Evolutionary conservation across 495 filamentous ascomycete genomes (phyloP).

Genomic region (Echria macrotheca): DNA sequence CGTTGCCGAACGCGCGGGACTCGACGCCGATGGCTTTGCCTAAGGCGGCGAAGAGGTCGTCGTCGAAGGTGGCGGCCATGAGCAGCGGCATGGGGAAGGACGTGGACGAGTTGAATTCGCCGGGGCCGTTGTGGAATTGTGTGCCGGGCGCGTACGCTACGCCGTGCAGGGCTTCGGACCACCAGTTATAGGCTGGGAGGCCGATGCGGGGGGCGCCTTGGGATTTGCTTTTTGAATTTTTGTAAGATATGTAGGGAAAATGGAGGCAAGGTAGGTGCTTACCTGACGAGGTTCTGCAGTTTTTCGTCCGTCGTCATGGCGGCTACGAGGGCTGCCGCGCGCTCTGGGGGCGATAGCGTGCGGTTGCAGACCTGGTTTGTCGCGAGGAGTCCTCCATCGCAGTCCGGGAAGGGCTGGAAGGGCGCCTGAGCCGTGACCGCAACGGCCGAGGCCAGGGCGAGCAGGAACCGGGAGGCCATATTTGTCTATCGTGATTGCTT

Average conservation of each 20-base stretch:
- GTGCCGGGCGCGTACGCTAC: constrained; percentile 37
- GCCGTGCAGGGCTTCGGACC: constrained; percentile 48
- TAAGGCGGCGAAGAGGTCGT: constrained; percentile 36
- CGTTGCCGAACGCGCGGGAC: constrained; percentile 61
- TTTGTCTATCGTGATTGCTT: no score
- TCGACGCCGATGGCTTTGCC: constrained; percentile 51
- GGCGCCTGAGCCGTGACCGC: background rate
- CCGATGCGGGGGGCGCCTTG: constrained; percentile 36
- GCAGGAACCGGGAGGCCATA: background rate
- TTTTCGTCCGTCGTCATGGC: constrained; percentile 39
- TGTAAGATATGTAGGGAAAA: no score
- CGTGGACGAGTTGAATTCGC: constrained; percentile 41
- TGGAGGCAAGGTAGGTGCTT: no score
- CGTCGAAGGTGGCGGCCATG: constrained; percentile 43
- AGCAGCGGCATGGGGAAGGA: constrained; percentile 44
- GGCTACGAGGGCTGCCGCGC: constrained; percentile 34
- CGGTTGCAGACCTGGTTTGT: constrained; percentile 3
- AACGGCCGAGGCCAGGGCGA: background rate
- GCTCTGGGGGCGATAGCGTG: constrained; percentile 11
- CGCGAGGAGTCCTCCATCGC: background rate
- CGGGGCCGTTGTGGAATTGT: constrained; percentile 19
- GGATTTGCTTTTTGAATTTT: no score
- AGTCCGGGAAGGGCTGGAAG: constrained; percentile 6
- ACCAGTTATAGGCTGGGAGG: constrained; percentile 43
- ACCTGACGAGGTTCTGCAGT: constrained; percentile 24